A percentile compares a stretch with the other conserved stretches of the same genome.
Evolutionary conservation across 1,139 yeast genomes (phyloP).

Genomic region (Kodamaea plutei): DNA sequence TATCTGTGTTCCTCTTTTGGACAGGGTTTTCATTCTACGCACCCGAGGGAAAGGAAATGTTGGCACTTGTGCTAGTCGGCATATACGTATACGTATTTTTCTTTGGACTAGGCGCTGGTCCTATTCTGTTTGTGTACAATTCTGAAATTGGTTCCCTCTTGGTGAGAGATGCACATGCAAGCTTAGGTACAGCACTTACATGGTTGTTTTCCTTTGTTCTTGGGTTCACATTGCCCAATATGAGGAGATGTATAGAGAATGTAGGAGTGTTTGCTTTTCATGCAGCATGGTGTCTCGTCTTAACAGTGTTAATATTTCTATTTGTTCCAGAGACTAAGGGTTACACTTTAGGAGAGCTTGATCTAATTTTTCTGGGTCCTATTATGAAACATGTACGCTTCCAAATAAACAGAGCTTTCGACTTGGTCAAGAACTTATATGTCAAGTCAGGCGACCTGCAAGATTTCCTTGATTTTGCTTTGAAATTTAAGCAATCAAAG

Average conservation of each 20-base stretch:
- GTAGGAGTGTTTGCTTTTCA: constrained; percentile 37
- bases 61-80: constrained; percentile 1
- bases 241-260: background rate
- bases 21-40: constrained; percentile 3
- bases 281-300: constrained; percentile 26
- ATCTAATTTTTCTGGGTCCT: constrained; percentile 11
- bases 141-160: constrained; percentile 1
- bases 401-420: too few relatives aligned
- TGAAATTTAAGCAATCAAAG: constrained; percentile 1
- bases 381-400: background rate
- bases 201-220: constrained; percentile 1
- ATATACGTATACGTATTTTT: constrained; percentile 1
- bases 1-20: constrained; percentile 2
- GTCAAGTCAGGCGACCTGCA: too few relatives aligned
- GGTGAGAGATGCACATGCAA: constrained; percentile 2
- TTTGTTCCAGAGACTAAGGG: constrained; percentile 38
- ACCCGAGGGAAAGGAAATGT: background rate
- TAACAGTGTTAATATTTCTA: constrained; percentile 33
- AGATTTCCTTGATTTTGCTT: constrained; percentile 2
- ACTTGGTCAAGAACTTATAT: too few relatives aligned
- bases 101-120: constrained; percentile 1
- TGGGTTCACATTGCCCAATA: constrained; percentile 3
- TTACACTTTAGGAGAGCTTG: constrained; percentile 42
- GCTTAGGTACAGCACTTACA: constrained; percentile 1
- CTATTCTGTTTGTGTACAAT: constrained; percentile 1